phyloP scores from a whole-genome alignment of 345 rosid species.

The Ricinus communis region DNA sequence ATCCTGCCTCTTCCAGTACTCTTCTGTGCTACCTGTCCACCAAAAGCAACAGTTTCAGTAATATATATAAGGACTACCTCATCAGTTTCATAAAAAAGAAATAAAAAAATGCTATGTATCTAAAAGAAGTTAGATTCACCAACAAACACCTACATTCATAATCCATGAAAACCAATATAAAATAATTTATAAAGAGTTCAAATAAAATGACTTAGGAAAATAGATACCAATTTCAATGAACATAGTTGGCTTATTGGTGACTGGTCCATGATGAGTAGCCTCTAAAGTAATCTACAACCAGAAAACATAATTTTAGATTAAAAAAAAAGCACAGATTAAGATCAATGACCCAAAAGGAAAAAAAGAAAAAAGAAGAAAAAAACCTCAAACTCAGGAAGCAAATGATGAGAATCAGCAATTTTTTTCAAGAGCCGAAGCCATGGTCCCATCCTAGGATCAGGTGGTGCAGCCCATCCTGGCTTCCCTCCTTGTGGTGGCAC shows the following conservation, averaged over 20 bases:
- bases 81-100: not conserved
- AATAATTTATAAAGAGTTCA: not conserved
- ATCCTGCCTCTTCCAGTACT: slow-evolving; percentile 84
- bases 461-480: slow-evolving; percentile 92
- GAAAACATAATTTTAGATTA: slow-evolving; percentile 4
- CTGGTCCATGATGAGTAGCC: slow-evolving; percentile 93
- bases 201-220: not conserved
- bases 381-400: slow-evolving; percentile 98
- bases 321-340: not conserved
- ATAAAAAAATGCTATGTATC: not conserved
- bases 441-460: slow-evolving; percentile 82
- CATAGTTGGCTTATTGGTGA: slow-evolving; percentile 80
- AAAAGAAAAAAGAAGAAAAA: not conserved
- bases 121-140: not conserved
- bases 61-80: not conserved
- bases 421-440: slow-evolving; percentile 79
- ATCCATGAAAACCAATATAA: not conserved
- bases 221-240: slow-evolving; percentile 81
- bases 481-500: slow-evolving; percentile 83
- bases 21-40: slow-evolving; percentile 73
- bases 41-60: not conserved
- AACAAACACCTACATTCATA: too few species aligned
- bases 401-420: slow-evolving; percentile 60
- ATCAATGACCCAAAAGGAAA: not conserved
- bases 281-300: slow-evolving; percentile 74